Evolutionary conservation across 352 stramenopile genomes (phyloP).

Genomic region (Globisporangium recalcitrans): DNA sequence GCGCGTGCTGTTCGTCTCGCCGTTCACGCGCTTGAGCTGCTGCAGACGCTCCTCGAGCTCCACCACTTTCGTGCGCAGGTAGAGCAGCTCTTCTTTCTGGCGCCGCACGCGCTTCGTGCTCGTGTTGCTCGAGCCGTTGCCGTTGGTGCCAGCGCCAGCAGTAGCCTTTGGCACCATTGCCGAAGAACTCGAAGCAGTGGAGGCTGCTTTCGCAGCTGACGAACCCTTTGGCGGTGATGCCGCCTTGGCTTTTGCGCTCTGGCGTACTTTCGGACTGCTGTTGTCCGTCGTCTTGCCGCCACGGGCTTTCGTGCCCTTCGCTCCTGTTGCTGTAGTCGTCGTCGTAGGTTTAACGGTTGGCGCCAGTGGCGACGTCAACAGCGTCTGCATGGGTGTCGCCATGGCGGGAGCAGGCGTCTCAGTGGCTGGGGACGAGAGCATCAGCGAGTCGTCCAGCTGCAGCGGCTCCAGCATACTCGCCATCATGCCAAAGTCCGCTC

Average conservation of each 20-base stretch:
- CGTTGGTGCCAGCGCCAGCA: too few species aligned
- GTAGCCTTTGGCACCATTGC: neutral
- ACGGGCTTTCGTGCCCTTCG: neutral
- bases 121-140: conserved; percentile 7
- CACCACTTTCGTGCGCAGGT: conserved; percentile 18
- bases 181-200: too few species aligned
- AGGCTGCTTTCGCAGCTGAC: neutral
- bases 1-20: neutral
- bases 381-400: conserved; percentile 10
- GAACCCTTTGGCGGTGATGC: neutral
- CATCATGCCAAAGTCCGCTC: conserved; percentile 13
- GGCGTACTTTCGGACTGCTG: neutral
- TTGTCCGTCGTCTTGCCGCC: neutral
- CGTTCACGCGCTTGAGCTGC: conserved; percentile 18
- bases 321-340: neutral
- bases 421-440: neutral
- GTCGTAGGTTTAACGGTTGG: neutral
- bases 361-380: conserved; percentile 7
- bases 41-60: conserved; percentile 19
- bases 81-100: conserved; percentile 21
- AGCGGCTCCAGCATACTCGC: conserved; percentile 16
- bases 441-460: conserved; percentile 5
- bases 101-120: conserved; percentile 21
- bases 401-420: too few species aligned
- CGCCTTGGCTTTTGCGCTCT: conserved; percentile 1